These are phyloP conservation scores for Coccomyxa sp. DNA, from an alignment of 139 green algal species.

Conservation along the genomic window DNA sequence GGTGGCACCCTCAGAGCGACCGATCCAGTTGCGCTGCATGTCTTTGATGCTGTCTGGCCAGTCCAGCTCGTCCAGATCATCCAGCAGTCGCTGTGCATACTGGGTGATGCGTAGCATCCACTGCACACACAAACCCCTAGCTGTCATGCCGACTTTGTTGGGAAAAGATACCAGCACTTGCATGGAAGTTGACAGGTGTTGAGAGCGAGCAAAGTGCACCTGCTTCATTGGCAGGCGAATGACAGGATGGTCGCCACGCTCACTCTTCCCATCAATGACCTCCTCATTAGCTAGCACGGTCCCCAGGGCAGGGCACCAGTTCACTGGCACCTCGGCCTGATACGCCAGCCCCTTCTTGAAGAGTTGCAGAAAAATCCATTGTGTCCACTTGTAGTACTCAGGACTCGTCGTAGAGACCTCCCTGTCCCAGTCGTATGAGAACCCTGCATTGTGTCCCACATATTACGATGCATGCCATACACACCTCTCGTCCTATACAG, in stretches of 20 bases:
- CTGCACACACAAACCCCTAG: constrained; percentile 19
- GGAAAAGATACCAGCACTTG: background rate
- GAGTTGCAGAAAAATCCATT: constrained; percentile 99
- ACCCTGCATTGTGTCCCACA: constrained; percentile 44
- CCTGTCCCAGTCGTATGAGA: constrained; percentile 93
- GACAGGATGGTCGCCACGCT: constrained; percentile 89
- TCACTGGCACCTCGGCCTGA: constrained; percentile 97
- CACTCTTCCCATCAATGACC: constrained; percentile 84
- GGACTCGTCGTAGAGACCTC: constrained; percentile 90
- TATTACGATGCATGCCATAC: too few species aligned
- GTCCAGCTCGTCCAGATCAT: constrained; percentile 89
- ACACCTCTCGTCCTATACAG: too few species aligned
- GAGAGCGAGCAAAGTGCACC: constrained; percentile 10
- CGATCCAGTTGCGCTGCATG: constrained; percentile 99
- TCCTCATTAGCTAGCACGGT: constrained; percentile 98
- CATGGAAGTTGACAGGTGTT: background rate
- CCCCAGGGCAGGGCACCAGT: constrained; percentile 95
- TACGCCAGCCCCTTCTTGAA: constrained; percentile 91
- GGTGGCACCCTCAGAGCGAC: constrained; percentile 64
- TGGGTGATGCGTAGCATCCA: constrained; percentile 98
- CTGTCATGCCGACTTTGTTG: background rate
- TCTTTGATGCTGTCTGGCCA: constrained; percentile 96
- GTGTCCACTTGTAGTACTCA: constrained; percentile 96
- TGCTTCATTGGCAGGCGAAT: constrained; percentile 95
- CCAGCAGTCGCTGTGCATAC: constrained; percentile 92